These are phyloP conservation scores for Hibiscus trionum DNA, from an alignment of 345 rosid species.

Conservation along the genomic window DNA sequence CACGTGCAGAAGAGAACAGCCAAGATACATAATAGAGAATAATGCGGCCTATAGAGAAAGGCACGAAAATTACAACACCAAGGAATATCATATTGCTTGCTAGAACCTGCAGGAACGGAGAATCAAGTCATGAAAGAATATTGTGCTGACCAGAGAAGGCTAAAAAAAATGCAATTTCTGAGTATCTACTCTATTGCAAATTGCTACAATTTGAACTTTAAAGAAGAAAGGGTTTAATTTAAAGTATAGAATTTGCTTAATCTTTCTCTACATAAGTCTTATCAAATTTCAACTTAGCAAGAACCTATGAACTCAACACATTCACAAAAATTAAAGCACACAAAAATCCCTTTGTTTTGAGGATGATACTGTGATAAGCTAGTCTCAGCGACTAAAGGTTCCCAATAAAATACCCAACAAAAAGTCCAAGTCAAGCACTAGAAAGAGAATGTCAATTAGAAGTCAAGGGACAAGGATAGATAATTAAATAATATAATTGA, in stretches of 20 bases:
- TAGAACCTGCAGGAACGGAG: conserved; percentile 58
- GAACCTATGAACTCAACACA: background rate
- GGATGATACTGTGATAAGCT: background rate
- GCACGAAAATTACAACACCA: conserved; percentile 84
- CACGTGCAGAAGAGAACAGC: conserved; percentile 78
- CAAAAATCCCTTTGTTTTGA: background rate
- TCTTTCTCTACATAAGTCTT: no score
- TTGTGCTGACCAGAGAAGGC: background rate
- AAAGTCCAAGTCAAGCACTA: background rate
- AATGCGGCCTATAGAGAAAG: conserved; percentile 84
- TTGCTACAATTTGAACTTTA: background rate
- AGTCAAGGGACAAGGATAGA: background rate
- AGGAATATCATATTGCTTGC: conserved; percentile 99
- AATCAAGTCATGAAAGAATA: background rate
- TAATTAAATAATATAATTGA: background rate
- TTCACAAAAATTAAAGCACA: background rate
- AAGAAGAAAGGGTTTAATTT: background rate
- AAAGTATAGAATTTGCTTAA: no score
- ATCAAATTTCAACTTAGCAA: background rate
- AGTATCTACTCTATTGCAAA: background rate
- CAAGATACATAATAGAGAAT: conserved; percentile 62
- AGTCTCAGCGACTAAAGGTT: background rate
- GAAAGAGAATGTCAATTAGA: background rate
- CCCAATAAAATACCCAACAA: background rate
- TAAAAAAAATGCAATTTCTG: background rate